Evolutionary conservation across 495 filamentous ascomycete species (phyloP), one percentile per base, ranked within the genome.

Genomic region (Clohesyomyces aquaticus): DNA sequence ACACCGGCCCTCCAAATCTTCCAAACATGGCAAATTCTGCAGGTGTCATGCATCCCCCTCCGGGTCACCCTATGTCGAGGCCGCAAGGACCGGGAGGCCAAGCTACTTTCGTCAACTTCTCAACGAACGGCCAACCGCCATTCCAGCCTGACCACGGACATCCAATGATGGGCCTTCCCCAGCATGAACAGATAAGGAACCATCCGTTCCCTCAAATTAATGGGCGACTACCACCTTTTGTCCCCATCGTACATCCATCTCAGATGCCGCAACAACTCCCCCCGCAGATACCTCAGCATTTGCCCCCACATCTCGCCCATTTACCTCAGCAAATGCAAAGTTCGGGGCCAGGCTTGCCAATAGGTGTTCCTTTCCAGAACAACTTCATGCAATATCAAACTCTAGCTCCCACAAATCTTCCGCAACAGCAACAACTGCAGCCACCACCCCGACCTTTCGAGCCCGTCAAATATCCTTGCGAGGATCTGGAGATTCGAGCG

Each of bases 401-500:
- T 8, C 45, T 71, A 19, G 55, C 59, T 1, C 68, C 64, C 1
- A 64, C 56, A 6, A 57, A 56, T 22, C 14, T 26, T 25, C 52
- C 46, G 0, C 72, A 68, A 56, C 71, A 56, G n/a, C 50, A 43
- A 35, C 23, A 52, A 1, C n/a, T n/a, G n/a, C 78, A 79, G 0
- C 82, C 86, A 27, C 84, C 90, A 10, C 83, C 90, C 4, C 89
- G 89, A 19, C 90, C 91, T 25, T 85, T 93, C 56, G 95, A 94
- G 71, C 85, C 88, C 0, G 85, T 93, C 60, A 96, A 93, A 71
- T 97, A 96, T 72, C 94, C 94, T 0, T 96, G 96, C 59, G 94
- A 98, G 64, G 94, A 98, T 74, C 74, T 98, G 32, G 88, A 96
- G 60, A 77, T 98, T 19, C 78, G 83, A 19, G 86, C 84, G 2